These are phyloP conservation scores for Hypoxylon sp. DNA, from an alignment of 2,329 filamentous ascomycete genomes.

Conservation along the genomic window DNA sequence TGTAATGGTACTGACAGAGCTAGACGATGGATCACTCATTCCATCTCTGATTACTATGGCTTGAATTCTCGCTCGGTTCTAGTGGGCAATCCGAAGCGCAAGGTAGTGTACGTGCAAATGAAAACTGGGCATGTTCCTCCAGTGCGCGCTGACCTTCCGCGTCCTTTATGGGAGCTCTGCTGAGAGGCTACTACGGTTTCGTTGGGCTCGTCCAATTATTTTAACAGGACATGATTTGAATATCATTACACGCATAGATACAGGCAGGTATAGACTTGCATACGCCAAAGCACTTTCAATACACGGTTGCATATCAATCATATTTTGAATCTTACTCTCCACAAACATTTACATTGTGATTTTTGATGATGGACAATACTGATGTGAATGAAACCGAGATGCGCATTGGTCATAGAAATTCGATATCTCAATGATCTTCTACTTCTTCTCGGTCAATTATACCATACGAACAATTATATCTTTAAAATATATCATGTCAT, in stretches of 20 bases:
- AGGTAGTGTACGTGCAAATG: conserved; percentile 83
- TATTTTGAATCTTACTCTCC: not conserved
- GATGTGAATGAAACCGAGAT: not conserved
- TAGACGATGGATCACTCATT: conserved; percentile 93
- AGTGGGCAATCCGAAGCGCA: conserved; percentile 76
- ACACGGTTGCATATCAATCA: conserved; percentile 1
- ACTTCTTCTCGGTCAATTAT: not conserved
- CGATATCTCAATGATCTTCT: not conserved
- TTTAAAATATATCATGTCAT: not conserved
- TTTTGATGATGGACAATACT: not conserved
- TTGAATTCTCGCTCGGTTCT: conserved; percentile 86
- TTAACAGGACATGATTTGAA: conserved; percentile 10
- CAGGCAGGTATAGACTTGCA: conserved; percentile 12
- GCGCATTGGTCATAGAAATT: not conserved
- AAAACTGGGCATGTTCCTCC: conserved; percentile 50
- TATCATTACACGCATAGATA: conserved; percentile 6
- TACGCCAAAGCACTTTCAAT: not conserved
- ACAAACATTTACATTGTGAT: not conserved
- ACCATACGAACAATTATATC: not conserved
- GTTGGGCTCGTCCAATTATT: not conserved
- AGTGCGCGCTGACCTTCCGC: conserved; percentile 63
- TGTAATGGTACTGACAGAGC: conserved; percentile 22
- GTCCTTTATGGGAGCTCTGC: conserved; percentile 75
- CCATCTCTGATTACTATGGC: conserved; percentile 93
- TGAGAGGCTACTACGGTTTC: conserved; percentile 49